Evolutionary conservation across 495 filamentous ascomycete genomes (phyloP).

Genomic region (Neurospora sp.): DNA sequence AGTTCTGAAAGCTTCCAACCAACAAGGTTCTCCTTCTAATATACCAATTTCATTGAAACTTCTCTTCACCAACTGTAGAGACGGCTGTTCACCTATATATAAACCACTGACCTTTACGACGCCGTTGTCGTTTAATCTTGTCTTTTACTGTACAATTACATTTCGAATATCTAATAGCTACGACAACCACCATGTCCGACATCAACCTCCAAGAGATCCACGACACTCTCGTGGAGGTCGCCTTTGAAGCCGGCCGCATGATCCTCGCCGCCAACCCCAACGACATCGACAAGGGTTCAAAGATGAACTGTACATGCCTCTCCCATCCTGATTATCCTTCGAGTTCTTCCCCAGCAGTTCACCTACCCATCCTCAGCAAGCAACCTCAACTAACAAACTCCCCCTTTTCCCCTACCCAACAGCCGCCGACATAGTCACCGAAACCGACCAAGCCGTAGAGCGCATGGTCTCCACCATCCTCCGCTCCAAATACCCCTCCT

Average conservation of each 20-base stretch:
- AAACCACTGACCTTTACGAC: background rate
- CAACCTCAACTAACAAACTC: background rate
- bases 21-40: background rate
- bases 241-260: slow-evolving; percentile 70
- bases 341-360: slow-evolving; percentile 5
- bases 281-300: slow-evolving; percentile 52
- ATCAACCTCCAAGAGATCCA: slow-evolving; percentile 70
- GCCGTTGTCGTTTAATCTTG: background rate
- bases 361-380: background rate
- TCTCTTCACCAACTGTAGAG: background rate
- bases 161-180: background rate
- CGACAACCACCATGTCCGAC: slow-evolving; percentile 27
- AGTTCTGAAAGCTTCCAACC: background rate
- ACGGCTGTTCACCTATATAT: background rate
- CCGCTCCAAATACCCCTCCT: slow-evolving; percentile 52
- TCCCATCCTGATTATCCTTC: background rate
- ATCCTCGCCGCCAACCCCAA: slow-evolving; percentile 67
- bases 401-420: slow-evolving; percentile 5
- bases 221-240: slow-evolving; percentile 64
- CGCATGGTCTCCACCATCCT: slow-evolving; percentile 59
- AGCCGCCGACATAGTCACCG: slow-evolving; percentile 80
- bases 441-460: slow-evolving; percentile 79
- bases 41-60: background rate
- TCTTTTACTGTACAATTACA: background rate
- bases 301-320: slow-evolving; percentile 64